Conservation (phyloP, 2,329 filamentous ascomycete species). For the Venturiaceae sp. region DNA sequence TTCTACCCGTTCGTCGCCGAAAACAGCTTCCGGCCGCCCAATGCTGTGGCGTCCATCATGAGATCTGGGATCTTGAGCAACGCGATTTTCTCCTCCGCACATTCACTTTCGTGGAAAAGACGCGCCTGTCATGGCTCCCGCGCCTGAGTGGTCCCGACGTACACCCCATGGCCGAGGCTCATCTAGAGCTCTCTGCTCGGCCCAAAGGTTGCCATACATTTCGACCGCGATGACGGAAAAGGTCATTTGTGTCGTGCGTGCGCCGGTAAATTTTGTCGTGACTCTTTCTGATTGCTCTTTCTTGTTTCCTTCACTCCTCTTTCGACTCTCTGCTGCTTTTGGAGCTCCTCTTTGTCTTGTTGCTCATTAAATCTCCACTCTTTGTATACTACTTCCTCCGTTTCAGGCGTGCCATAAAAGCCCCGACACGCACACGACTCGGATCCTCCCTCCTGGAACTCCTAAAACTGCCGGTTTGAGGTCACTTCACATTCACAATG, state of each 20-base stretch:
- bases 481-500: not conserved
- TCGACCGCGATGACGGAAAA: constrained; percentile 1
- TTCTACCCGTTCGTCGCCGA: not conserved
- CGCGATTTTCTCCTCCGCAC: not conserved
- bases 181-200: not conserved
- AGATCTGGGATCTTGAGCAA: not conserved
- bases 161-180: constrained; percentile 1
- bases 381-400: not conserved
- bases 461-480: not conserved
- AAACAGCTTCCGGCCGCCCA: not conserved
- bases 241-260: constrained; percentile 3
- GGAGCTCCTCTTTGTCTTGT: not conserved
- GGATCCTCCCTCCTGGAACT: not conserved
- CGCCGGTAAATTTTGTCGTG: not conserved
- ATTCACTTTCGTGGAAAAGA: not conserved
- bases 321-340: not conserved
- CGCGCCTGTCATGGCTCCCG: not conserved
- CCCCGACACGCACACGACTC: not conserved
- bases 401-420: not conserved
- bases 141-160: not conserved
- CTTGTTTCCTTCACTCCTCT: not conserved
- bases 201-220: not conserved
- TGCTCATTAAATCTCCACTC: not conserved
- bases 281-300: not conserved
- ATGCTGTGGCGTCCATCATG: not conserved